Base-by-base conservation (phyloP, 148 eudicot species). In the Spergularia marina region DNA sequence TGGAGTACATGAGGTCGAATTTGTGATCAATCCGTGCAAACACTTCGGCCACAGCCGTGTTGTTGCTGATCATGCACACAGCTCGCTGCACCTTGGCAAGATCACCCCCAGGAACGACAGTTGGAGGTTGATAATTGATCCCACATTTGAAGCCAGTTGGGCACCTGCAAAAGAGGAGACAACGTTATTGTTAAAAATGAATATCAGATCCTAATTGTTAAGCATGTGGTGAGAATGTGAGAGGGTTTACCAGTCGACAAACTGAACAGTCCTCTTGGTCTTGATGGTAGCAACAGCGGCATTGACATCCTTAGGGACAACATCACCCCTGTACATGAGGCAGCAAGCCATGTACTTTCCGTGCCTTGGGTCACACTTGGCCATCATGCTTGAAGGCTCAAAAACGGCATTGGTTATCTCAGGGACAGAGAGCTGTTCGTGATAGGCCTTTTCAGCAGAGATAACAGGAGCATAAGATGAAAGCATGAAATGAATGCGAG, bases 271-370 rank as follows among this genome's bases (percentile, higher is more conserved):
- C 66, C 86, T 77, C 68, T 84, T 84, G 65, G 84, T 81, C 71
- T 84, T 84, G 80, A 84, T 84, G 58, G 86, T 73, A 12, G 80
- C 86, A 41, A 84, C 86, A 56, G 86, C 86, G 44, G 86, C 86
- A 68, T 84, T 84, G 20, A 84, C 86, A 72, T 84, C 86, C 76
- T 84, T 84, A 1, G 84, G 86, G 20, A 84, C 86, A n/a, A 84
- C 86, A 64, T 84, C 86, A 52, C 84, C 86, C 14, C 86, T 66
- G 77, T 84, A 84, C 86, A 84, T 84, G 41, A 84, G 76, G 68
- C 86, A 84, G 69, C 86, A 84, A 16, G 86, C 86, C 84, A 81
- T 84, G 82, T 84, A 84, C 21, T 81, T 84, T 12, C 86, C 86
- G 10, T 84, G 86, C 74, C 86, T 68, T 2, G 86, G 86, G 65